Evolutionary conservation across 352 stramenopile species (phyloP), one percentile per base, ranked within the genome.

Genomic region (Globisporangium ultimum): DNA sequence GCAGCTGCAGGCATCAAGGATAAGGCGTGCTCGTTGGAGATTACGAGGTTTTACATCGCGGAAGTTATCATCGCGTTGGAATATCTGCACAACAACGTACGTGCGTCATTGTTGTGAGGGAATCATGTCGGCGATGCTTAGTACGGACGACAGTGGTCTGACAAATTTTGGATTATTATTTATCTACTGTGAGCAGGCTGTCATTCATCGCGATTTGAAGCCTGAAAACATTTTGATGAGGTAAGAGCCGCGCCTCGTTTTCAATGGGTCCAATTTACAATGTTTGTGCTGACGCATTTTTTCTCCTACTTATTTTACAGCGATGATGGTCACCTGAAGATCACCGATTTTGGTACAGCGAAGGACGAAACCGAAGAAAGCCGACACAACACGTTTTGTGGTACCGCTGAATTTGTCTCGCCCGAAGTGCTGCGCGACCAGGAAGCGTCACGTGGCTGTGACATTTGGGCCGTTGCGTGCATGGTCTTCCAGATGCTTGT

Each of bases 201-300:
- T 99, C 9, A 98, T 99, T 60, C 96, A 99, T 69, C 74, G 96
- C 40, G 96, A 99, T 67, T 88, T 99, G 22, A 97, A 97, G 61
- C 89, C 89, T 1, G 89, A 97, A 50, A 97, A 96, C 66, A 93
- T 96, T 46, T 58, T 97, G 36, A 68, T 97, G 28, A 89, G 58
- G 62, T 77, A 56, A 6, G 49, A 36, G 28, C 28, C 28, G 28
- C 28, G 8, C 28, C 7, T 36, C 28, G 7, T 36, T 36, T 10
- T 36, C 4, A 10, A 60, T 18, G 6, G 5, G 17, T 1, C 13
- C 22, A 10, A 28, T 17, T 45, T 15, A n/a, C 40, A n/a, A 8
- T 12, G 22, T 34, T 22, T 48, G 20, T 42, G 13, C 17, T 52
- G 18, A 51, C 42, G 11, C n/a, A 41, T 43, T 22, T 9, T 38